Evolutionary conservation across 208 protist species (phyloP).

Genomic region (Trypanosoma melophagium): DNA sequence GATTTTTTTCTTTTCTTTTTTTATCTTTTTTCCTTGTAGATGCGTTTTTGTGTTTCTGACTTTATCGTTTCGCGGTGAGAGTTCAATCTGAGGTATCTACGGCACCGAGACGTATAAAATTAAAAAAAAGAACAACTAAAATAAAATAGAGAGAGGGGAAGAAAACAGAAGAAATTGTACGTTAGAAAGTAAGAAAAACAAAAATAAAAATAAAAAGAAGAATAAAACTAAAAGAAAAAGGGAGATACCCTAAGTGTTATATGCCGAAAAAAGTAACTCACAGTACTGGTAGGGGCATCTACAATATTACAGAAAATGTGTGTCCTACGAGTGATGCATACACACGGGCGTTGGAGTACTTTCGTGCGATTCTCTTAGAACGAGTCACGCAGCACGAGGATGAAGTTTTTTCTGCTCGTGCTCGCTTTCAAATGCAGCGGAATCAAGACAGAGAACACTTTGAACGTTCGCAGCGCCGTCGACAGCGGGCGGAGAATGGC

Average conservation of each 20-base stretch:
- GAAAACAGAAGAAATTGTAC: not conserved
- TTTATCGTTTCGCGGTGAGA: too few species aligned
- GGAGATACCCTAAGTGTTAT: too few species aligned
- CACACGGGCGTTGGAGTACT: constrained; percentile 8
- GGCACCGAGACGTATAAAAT: too few species aligned
- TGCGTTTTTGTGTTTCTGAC: too few species aligned
- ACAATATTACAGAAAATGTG: not conserved
- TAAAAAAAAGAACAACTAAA: too few species aligned
- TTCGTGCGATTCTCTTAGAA: constrained; percentile 11
- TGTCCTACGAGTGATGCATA: constrained; percentile 15
- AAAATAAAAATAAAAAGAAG: too few species aligned
- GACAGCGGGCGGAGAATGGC: not conserved
- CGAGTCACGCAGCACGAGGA: constrained; percentile 39
- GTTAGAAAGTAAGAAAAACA: not conserved
- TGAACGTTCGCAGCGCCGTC: constrained; percentile 7
- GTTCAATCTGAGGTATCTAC: too few species aligned
- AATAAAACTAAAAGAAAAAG: not conserved
- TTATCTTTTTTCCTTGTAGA: too few species aligned
- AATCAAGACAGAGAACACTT: constrained; percentile 24
- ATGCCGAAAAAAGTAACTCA: too few species aligned
- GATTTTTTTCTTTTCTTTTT: too few species aligned
- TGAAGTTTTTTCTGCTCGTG: constrained; percentile 27
- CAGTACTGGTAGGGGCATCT: too few species aligned
- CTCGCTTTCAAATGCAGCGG: constrained; percentile 29
- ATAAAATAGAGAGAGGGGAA: not conserved